Evolutionary conservation across 2,329 filamentous ascomycete species (phyloP).

Genomic region (Neurospora sp.): DNA sequence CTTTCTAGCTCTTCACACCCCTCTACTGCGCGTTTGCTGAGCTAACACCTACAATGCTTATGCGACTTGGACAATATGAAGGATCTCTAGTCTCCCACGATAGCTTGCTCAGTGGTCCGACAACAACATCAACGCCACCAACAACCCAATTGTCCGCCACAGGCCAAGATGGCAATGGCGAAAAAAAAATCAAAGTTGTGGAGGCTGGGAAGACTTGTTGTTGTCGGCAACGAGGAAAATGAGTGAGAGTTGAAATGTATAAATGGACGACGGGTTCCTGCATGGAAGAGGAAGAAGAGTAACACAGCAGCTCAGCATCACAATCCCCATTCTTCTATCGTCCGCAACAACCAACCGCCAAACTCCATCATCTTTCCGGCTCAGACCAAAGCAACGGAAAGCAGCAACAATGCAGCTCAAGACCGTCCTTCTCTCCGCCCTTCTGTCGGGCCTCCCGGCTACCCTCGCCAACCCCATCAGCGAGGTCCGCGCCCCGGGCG

Average conservation of each 20-base stretch:
- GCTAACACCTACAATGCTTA: background rate
- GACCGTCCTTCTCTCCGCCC: background rate
- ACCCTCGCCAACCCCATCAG: background rate
- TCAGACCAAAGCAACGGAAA: background rate
- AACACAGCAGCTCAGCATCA: background rate
- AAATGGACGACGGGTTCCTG: background rate
- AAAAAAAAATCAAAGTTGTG: background rate
- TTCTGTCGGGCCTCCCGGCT: background rate
- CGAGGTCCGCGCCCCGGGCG: background rate
- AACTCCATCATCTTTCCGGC: background rate
- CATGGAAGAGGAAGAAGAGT: background rate
- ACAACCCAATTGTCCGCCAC: background rate
- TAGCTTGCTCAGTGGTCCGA: background rate
- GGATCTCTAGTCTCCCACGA: background rate
- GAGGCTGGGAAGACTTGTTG: background rate
- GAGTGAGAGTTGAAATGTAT: background rate
- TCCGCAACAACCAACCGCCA: background rate
- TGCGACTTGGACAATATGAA: background rate
- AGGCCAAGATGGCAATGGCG: background rate
- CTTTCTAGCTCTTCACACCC: background rate
- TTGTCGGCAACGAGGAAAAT: background rate
- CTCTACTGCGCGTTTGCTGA: background rate
- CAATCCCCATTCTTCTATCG: background rate
- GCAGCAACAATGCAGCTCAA: background rate
- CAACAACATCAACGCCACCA: background rate